Conservation (phyloP, 768 basidiomycete genomes). For the Mycena epipterygia region DNA sequence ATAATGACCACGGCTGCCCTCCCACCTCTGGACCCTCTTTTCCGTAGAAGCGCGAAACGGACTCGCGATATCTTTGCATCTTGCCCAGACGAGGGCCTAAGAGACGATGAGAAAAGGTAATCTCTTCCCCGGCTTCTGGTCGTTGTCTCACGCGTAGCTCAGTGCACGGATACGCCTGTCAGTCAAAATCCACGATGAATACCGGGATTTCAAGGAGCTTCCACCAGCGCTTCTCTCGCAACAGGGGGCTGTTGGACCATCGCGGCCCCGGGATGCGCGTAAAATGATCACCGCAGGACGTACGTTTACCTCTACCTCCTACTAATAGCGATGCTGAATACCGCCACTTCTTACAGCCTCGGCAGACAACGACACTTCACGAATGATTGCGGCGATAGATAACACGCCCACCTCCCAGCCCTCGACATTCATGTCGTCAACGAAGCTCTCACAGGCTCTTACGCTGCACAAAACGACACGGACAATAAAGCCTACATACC, state of each 20-base stretch:
- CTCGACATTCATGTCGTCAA: constrained; percentile 76
- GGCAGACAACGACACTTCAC: constrained; percentile 66
- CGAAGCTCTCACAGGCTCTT: constrained; percentile 88
- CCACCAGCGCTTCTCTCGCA: constrained; percentile 86
- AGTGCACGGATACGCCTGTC: constrained; percentile 83
- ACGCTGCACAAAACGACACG: constrained; percentile 93
- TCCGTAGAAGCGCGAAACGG: constrained; percentile 75
- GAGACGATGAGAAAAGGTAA: constrained; percentile 83
- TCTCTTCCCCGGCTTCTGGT: background rate
- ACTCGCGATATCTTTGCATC: constrained; percentile 80
- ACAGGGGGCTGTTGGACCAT: constrained; percentile 85
- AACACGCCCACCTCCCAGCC: constrained; percentile 75
- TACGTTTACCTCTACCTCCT: constrained; percentile 49
- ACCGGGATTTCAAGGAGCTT: constrained; percentile 86
- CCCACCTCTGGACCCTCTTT: constrained; percentile 76
- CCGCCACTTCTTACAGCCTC: constrained; percentile 44
- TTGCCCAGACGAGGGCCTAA: constrained; percentile 68
- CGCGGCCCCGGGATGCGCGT: constrained; percentile 72
- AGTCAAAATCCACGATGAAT: constrained; percentile 92
- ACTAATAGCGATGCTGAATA: background rate
- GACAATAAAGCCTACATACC: constrained; percentile 95
- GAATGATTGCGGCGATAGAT: constrained; percentile 82
- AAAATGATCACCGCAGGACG: constrained; percentile 83
- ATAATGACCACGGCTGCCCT: constrained; percentile 63
- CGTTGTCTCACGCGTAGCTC: constrained; percentile 5